Evolutionary conservation across 108 stramenopile genomes (phyloP).

Genomic region (Stephanodiscus triporus): DNA sequence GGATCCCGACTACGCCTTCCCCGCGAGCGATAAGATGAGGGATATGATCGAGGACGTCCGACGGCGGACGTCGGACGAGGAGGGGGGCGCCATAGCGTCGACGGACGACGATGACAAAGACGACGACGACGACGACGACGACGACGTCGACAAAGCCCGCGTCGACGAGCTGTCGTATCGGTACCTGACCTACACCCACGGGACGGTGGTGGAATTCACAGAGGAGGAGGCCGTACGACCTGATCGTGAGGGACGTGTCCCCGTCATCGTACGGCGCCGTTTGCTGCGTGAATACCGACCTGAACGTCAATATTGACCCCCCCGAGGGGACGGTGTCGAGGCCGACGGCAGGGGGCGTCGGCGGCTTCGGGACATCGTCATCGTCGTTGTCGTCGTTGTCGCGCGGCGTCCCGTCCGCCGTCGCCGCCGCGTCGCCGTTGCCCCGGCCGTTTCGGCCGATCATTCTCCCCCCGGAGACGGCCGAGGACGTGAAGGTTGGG

Average conservation of each 20-base stretch:
- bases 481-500: slow-evolving; percentile 57
- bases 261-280: slow-evolving; percentile 67
- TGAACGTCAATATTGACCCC: slow-evolving; percentile 82
- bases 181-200: slow-evolving; percentile 81
- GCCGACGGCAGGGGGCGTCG: not conserved
- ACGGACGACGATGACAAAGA: slow-evolving; percentile 8
- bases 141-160: not conserved
- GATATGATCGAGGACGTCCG: slow-evolving; percentile 30
- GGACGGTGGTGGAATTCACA: slow-evolving; percentile 87
- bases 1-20: slow-evolving; percentile 71
- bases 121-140: slow-evolving; percentile 15
- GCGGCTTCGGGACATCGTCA: not conserved
- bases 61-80: too few relatives aligned
- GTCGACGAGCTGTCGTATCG: slow-evolving; percentile 70
- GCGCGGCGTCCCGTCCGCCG: too few relatives aligned
- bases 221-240: slow-evolving; percentile 80
- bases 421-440: too few relatives aligned
- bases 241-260: slow-evolving; percentile 60
- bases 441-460: too few relatives aligned
- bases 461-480: slow-evolving; percentile 66
- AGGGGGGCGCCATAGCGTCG: not conserved
- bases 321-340: not conserved
- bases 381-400: not conserved
- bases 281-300: slow-evolving; percentile 84
- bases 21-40: slow-evolving; percentile 59